Percentiles rank a stretch among this genome's conserved stretches.
Conservation (phyloP, 345 rosid species). For the Boechera retrofracta region DNA sequence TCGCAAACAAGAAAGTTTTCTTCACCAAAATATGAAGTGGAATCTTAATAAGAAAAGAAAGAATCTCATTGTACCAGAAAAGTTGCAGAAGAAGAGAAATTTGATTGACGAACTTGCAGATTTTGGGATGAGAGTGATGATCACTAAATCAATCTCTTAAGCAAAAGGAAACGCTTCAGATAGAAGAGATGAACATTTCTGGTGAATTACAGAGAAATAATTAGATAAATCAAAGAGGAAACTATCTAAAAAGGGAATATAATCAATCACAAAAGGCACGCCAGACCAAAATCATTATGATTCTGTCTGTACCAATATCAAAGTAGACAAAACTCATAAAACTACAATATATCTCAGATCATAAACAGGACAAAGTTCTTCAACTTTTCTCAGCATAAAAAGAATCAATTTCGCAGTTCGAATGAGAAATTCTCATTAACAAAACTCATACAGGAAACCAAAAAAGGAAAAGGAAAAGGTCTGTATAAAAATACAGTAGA, state of each 20-base stretch:
- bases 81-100: conserved; percentile 16
- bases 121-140: neutral
- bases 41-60: conserved; percentile 22
- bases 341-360: conserved; percentile 21
- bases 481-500: neutral
- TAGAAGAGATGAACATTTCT: conserved; percentile 1
- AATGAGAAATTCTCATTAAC: neutral
- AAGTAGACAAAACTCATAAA: neutral
- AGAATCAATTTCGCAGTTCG: neutral
- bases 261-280: conserved; percentile 33
- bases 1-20: neutral
- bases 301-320: conserved; percentile 1
- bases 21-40: conserved; percentile 1
- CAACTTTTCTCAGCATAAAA: conserved; percentile 16
- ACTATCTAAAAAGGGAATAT: conserved; percentile 20
- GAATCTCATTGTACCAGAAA: conserved; percentile 12
- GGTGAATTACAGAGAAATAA: conserved; percentile 14
- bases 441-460: neutral
- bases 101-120: conserved; percentile 18
- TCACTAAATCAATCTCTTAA: conserved; percentile 18
- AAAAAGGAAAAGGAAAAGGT: neutral
- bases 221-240: neutral
- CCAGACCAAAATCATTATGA: conserved; percentile 33
- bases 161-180: conserved; percentile 13
- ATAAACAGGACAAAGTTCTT: conserved; percentile 33